Evolutionary conservation across 2,329 filamentous ascomycete species (phyloP).

Genomic region (Aspergillus ochraceoroseus): DNA sequence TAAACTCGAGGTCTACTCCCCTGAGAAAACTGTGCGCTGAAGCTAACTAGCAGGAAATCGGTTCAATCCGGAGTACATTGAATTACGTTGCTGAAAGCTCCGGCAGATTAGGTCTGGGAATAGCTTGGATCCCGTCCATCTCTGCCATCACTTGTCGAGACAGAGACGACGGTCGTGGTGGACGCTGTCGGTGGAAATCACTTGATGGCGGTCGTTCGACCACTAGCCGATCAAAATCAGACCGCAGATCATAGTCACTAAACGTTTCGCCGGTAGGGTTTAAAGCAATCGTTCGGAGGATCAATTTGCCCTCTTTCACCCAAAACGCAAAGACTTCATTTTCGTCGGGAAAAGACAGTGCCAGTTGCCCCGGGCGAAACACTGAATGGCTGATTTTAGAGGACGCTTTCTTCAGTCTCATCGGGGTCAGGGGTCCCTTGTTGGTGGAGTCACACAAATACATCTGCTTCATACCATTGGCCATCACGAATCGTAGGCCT

Average conservation of each 20-base stretch:
- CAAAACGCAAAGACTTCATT: conserved; percentile 20
- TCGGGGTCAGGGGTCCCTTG: conserved; percentile 26
- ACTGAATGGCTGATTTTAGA: conserved; percentile 30
- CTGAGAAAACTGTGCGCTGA: conserved; percentile 1
- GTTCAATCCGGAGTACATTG: neutral
- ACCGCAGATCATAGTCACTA: conserved; percentile 31
- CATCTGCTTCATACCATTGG: conserved; percentile 37
- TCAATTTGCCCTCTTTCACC: conserved; percentile 22
- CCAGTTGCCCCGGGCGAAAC: conserved; percentile 33
- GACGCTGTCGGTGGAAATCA: conserved; percentile 15
- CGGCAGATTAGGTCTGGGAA: conserved; percentile 18
- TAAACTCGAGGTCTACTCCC: neutral
- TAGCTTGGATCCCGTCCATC: conserved; percentile 12
- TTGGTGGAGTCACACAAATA: conserved; percentile 33
- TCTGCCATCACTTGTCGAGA: conserved; percentile 15
- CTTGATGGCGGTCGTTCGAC: conserved; percentile 13
- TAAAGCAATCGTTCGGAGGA: conserved; percentile 30
- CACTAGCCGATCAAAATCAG: conserved; percentile 31
- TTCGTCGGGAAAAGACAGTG: conserved; percentile 28
- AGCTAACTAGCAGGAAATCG: neutral
- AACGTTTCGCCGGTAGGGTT: conserved; percentile 22
- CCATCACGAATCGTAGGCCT: conserved; percentile 27
- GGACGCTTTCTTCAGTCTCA: conserved; percentile 30
- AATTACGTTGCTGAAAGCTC: conserved; percentile 18
- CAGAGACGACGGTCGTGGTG: conserved; percentile 16